phyloP scores from a whole-genome alignment of 169 alveolate genomes.

The Plasmodium inui region DNA sequence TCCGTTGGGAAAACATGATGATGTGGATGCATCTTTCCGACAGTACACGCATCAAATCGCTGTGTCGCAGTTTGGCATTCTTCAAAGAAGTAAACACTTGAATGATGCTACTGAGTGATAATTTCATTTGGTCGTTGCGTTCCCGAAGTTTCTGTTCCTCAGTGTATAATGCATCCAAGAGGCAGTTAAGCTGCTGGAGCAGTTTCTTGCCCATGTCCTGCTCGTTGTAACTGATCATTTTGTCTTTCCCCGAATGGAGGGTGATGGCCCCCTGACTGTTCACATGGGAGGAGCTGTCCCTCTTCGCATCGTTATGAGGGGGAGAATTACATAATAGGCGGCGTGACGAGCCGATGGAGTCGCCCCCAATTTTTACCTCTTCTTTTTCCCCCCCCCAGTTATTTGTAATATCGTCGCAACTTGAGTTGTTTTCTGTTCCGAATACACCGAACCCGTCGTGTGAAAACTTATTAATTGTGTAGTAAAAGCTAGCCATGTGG shows the following conservation, averaged over 20 bases:
- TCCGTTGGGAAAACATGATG: neutral
- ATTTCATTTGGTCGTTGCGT: neutral
- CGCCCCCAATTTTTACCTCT: neutral
- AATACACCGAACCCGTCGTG: neutral
- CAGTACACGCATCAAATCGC: neutral
- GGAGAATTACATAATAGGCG: neutral
- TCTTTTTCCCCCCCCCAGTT: neutral
- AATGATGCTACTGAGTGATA: conserved; percentile 17
- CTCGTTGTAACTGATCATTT: neutral
- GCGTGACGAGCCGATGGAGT: neutral
- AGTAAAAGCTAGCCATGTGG: conserved; percentile 16
- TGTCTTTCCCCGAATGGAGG: neutral
- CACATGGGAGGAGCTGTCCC: neutral
- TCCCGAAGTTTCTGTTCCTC: neutral
- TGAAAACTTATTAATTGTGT: conserved; percentile 20
- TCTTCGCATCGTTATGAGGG: neutral
- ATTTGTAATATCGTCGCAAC: neutral
- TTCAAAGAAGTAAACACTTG: conserved; percentile 34
- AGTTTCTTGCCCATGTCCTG: conserved; percentile 7
- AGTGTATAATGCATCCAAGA: conserved; percentile 8
- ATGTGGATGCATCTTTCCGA: neutral
- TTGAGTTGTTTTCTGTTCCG: neutral
- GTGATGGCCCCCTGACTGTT: neutral
- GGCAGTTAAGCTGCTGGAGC: neutral
- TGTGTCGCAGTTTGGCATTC: neutral